Conservation (phyloP, 441 rosid genomes). For the Aquilaria agallochum region DNA sequence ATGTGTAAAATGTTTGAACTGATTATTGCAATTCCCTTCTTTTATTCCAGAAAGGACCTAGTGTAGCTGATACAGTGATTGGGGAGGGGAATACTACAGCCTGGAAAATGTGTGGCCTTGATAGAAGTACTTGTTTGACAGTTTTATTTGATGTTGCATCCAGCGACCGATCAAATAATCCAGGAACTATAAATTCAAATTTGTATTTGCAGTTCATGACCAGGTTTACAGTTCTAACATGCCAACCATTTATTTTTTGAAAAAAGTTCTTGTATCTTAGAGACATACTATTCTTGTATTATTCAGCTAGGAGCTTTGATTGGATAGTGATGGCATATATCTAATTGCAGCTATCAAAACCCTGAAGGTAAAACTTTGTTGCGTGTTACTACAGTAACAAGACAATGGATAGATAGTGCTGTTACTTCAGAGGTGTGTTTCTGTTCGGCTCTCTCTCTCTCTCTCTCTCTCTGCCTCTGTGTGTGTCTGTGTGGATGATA, state of each 20-base stretch:
- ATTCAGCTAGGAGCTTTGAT: not conserved
- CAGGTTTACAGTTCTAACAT: slow-evolving; percentile 37
- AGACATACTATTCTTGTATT: too few relatives aligned
- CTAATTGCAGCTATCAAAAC: slow-evolving; percentile 63
- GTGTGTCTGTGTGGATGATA: too few relatives aligned
- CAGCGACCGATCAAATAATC: slow-evolving; percentile 52
- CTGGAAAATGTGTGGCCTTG: slow-evolving; percentile 96
- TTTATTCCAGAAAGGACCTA: slow-evolving; percentile 52
- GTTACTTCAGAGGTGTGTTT: slow-evolving; percentile 75
- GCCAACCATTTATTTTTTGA: not conserved
- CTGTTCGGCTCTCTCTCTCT: not conserved
- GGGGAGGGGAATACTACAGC: slow-evolving; percentile 88
- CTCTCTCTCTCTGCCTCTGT: too few relatives aligned
- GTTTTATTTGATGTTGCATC: slow-evolving; percentile 88
- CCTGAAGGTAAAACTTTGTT: slow-evolving; percentile 60
- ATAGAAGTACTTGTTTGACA: slow-evolving; percentile 86
- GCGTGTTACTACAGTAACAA: slow-evolving; percentile 71
- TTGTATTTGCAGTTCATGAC: slow-evolving; percentile 79
- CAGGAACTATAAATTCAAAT: slow-evolving; percentile 67
- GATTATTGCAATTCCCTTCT: slow-evolving; percentile 31
- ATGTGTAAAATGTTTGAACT: slow-evolving; percentile 7
- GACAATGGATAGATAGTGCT: slow-evolving; percentile 83
- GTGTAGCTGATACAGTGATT: slow-evolving; percentile 71
- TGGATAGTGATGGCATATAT: slow-evolving; percentile 12
- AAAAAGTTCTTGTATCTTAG: too few relatives aligned